A percentile compares a stretch with the other conserved stretches of the same genome.
Conservation (phyloP, 805 yeast genomes). For the Candida nemodendra region DNA sequence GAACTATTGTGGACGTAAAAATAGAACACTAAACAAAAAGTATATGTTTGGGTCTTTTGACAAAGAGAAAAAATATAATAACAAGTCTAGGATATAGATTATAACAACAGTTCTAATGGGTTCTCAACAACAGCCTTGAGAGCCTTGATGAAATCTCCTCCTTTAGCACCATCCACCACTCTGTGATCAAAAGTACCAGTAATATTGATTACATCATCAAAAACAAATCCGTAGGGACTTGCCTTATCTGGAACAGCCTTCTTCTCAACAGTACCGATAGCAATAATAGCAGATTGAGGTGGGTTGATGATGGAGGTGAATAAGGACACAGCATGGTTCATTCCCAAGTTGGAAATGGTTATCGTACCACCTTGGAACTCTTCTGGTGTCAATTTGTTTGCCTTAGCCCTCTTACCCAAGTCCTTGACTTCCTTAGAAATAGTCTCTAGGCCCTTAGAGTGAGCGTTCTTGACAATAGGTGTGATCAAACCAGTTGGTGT, state of each 20-base stretch:
- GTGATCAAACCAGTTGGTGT: conserved; percentile 97
- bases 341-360: conserved; percentile 97
- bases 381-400: conserved; percentile 87
- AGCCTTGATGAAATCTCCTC: conserved; percentile 95
- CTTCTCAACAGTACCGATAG: conserved; percentile 90
- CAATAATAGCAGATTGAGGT: conserved; percentile 92
- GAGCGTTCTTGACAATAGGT: conserved; percentile 89
- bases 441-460: conserved; percentile 77
- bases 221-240: conserved; percentile 86
- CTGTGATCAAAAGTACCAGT: conserved; percentile 99
- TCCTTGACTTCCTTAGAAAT: conserved; percentile 87
- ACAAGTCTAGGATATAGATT: conserved; percentile 21
- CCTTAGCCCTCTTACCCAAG: conserved; percentile 94
- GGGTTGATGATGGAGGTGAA: conserved; percentile 98
- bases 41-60: too few species aligned
- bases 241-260: conserved; percentile 91
- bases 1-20: too few species aligned
- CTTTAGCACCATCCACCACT: conserved; percentile 93
- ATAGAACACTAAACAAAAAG: too few species aligned
- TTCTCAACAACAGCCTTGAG: conserved; percentile 89
- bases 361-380: conserved; percentile 99
- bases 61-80: not conserved
- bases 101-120: conserved; percentile 90
- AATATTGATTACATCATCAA: conserved; percentile 86
- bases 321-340: conserved; percentile 89